These are phyloP conservation scores for Austroboletus novae-zelandiae DNA, from an alignment of 1,284 basidiomycete species.

Conservation along the genomic window DNA sequence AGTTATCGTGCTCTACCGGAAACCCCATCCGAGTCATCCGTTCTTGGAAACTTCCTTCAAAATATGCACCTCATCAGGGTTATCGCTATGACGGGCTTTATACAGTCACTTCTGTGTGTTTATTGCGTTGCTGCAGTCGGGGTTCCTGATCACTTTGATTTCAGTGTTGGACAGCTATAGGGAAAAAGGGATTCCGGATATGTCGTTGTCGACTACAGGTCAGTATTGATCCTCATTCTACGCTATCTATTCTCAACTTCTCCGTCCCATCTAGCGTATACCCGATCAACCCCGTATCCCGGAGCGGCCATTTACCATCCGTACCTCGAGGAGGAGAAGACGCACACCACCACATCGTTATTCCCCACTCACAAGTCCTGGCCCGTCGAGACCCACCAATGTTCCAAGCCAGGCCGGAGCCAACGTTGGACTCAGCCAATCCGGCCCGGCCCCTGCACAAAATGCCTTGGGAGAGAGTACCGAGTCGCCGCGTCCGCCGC, in stretches of 20 bases:
- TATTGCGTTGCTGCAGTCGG: not conserved
- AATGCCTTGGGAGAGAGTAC: not conserved
- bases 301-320: not conserved
- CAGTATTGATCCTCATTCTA: not conserved
- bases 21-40: conserved; percentile 27
- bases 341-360: not conserved
- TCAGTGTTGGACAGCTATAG: conserved; percentile 23
- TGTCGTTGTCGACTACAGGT: conserved; percentile 31
- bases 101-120: conserved; percentile 15
- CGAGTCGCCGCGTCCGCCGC: too few species aligned
- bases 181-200: conserved; percentile 11
- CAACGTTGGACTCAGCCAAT: not conserved
- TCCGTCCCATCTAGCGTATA: conserved; percentile 18
- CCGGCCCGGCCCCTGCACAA: not conserved
- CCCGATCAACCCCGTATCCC: conserved; percentile 26
- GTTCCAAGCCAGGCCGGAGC: not conserved
- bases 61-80: conserved; percentile 23
- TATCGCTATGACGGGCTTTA: conserved; percentile 33
- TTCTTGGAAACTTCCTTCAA: conserved; percentile 16
- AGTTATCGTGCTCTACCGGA: conserved; percentile 23
- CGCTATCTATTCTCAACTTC: not conserved
- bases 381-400: not conserved
- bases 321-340: not conserved
- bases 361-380: too few species aligned
- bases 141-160: not conserved